Conservation (phyloP, 768 basidiomycete genomes). For the Myochromella boudieri region DNA sequence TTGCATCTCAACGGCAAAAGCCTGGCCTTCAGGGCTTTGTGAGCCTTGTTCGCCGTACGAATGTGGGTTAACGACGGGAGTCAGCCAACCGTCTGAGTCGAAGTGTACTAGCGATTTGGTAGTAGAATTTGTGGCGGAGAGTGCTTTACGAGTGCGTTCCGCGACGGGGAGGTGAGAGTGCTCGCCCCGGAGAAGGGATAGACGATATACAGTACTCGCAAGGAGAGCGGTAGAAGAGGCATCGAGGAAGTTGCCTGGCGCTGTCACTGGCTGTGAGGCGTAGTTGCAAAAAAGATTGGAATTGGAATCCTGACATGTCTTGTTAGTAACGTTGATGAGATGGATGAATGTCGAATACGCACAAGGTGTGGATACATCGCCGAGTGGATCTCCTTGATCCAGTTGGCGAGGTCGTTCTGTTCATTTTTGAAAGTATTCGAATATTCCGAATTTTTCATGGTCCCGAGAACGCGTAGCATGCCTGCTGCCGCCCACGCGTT, state of each 20-base stretch:
- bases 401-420: slow-evolving; percentile 56
- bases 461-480: slow-evolving; percentile 79
- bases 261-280: slow-evolving; percentile 43
- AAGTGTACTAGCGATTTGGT: slow-evolving; percentile 42
- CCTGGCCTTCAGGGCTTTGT: slow-evolving; percentile 73
- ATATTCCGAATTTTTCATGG: slow-evolving; percentile 64
- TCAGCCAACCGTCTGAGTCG: slow-evolving; percentile 61
- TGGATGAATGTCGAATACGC: too few relatives aligned
- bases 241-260: slow-evolving; percentile 62
- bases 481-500: slow-evolving; percentile 91
- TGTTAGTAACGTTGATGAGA: too few relatives aligned
- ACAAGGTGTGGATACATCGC: slow-evolving; percentile 67
- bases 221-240: slow-evolving; percentile 72
- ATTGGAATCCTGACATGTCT: slow-evolving; percentile 34
- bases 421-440: slow-evolving; percentile 46
- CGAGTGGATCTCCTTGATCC: slow-evolving; percentile 73
- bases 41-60: slow-evolving; percentile 44
- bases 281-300: slow-evolving; percentile 70
- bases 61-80: slow-evolving; percentile 76
- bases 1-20: slow-evolving; percentile 75
- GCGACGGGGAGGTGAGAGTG: slow-evolving; percentile 55
- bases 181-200: slow-evolving; percentile 53
- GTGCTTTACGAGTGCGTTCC: slow-evolving; percentile 49
- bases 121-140: slow-evolving; percentile 23
- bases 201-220: slow-evolving; percentile 74